These are phyloP conservation scores for Penicillium daleae DNA, from an alignment of 495 filamentous ascomycete genomes.

Conservation along the genomic window DNA sequence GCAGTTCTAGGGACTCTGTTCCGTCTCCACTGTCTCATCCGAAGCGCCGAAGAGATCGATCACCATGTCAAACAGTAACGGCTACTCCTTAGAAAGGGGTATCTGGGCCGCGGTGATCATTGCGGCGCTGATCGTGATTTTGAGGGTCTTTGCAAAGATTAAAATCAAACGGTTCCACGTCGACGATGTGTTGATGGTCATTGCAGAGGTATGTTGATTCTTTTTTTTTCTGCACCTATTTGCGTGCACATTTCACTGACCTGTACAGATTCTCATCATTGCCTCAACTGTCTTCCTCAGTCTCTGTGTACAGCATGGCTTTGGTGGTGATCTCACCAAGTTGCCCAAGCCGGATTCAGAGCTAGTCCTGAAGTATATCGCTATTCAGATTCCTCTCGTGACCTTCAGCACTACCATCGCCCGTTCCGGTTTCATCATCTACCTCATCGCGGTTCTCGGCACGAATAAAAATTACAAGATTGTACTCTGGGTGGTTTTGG, in stretches of 20 bases:
- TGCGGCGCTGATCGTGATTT: slow-evolving; percentile 37
- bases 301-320: slow-evolving; percentile 34
- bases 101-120: slow-evolving; percentile 41
- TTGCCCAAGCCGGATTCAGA: slow-evolving; percentile 15
- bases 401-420: slow-evolving; percentile 41
- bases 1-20: not conserved
- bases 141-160: slow-evolving; percentile 41
- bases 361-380: slow-evolving; percentile 36
- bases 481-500: slow-evolving; percentile 30
- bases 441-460: slow-evolving; percentile 37
- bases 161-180: slow-evolving; percentile 38
- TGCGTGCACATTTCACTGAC: not conserved
- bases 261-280: slow-evolving; percentile 31
- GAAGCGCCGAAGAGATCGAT: not conserved
- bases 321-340: slow-evolving; percentile 29
- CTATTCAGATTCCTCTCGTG: slow-evolving; percentile 37
- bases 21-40: not conserved
- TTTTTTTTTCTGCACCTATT: too few species aligned
- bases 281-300: slow-evolving; percentile 33
- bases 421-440: slow-evolving; percentile 39
- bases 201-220: slow-evolving; percentile 31
- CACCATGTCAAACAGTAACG: slow-evolving; percentile 19
- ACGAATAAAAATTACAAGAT: slow-evolving; percentile 33
- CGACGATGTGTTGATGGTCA: slow-evolving; percentile 45
- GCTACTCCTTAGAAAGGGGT: slow-evolving; percentile 31